Conservation (phyloP, 1,284 basidiomycete genomes). For the Rhizopogon parksii region DNA sequence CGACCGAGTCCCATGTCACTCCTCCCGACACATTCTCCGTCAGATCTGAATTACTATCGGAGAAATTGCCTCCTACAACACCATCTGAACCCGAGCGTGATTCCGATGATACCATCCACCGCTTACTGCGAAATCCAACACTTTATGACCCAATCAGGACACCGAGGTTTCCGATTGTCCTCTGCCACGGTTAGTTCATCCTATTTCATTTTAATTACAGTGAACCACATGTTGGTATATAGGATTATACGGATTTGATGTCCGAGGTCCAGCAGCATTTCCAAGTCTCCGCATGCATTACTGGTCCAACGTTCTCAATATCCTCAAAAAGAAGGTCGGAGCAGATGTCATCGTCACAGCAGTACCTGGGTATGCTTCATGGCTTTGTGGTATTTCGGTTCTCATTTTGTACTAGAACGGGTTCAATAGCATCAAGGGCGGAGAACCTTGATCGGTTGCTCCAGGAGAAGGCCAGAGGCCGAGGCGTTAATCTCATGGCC, state of each 20-base stretch:
- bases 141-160: slow-evolving; percentile 70
- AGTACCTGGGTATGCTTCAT: slow-evolving; percentile 73
- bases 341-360: slow-evolving; percentile 94
- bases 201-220: neutral
- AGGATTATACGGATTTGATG: slow-evolving; percentile 95
- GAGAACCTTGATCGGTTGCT: slow-evolving; percentile 75
- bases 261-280: slow-evolving; percentile 70
- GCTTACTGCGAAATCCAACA: slow-evolving; percentile 64
- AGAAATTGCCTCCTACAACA: neutral
- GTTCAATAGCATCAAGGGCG: slow-evolving; percentile 83
- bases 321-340: slow-evolving; percentile 78
- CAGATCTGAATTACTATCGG: neutral
- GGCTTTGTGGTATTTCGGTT: neutral
- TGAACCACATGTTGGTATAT: neutral
- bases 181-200: slow-evolving; percentile 84
- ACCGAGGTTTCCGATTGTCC: slow-evolving; percentile 85
- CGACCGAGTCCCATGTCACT: neutral
- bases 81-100: slow-evolving; percentile 14
- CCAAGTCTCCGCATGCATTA: slow-evolving; percentile 86
- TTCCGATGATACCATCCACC: slow-evolving; percentile 54
- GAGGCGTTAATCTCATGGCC: slow-evolving; percentile 86
- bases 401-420: slow-evolving; percentile 57
- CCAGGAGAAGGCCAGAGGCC: slow-evolving; percentile 57
- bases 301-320: slow-evolving; percentile 85
- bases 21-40: neutral